A percentile compares a stretch with the other conserved stretches of the same genome.
Evolutionary conservation across 2,329 filamentous ascomycete species (phyloP).

Genomic region (Aspergillus sp.): DNA sequence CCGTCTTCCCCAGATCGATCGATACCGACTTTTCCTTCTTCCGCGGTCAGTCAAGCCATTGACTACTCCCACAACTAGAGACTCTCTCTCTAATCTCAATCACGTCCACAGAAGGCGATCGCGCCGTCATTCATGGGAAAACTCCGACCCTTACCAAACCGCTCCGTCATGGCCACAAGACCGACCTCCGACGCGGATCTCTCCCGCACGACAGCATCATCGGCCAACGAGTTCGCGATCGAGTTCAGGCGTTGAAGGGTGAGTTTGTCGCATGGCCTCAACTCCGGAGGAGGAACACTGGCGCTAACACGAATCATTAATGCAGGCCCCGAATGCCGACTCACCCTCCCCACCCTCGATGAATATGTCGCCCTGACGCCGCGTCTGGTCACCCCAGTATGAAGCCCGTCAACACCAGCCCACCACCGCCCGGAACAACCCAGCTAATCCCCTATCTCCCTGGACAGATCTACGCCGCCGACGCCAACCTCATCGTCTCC

Average conservation of each 20-base stretch:
- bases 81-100: not conserved
- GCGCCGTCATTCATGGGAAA: conserved; percentile 39
- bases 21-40: conserved; percentile 39
- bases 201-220: conserved; percentile 58
- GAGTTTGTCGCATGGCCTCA: conserved; percentile 5
- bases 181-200: conserved; percentile 32
- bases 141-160: conserved; percentile 41
- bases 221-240: conserved; percentile 58
- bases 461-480: conserved; percentile 66
- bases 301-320: not conserved
- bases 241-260: conserved; percentile 55
- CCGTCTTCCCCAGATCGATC: conserved; percentile 25
- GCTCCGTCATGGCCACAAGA: conserved; percentile 36
- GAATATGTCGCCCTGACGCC: conserved; percentile 69
- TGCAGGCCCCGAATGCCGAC: conserved; percentile 48
- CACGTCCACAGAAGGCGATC: conserved; percentile 39
- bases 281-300: not conserved
- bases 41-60: conserved; percentile 26
- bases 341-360: conserved; percentile 66
- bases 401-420: conserved; percentile 17
- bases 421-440: not conserved
- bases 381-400: conserved; percentile 72
- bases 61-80: not conserved
- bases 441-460: conserved; percentile 11
- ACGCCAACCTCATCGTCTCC: conserved; percentile 72